phyloP scores from a whole-genome alignment of 495 filamentous ascomycete genomes.

The Polyplosphaeria fusca region DNA sequence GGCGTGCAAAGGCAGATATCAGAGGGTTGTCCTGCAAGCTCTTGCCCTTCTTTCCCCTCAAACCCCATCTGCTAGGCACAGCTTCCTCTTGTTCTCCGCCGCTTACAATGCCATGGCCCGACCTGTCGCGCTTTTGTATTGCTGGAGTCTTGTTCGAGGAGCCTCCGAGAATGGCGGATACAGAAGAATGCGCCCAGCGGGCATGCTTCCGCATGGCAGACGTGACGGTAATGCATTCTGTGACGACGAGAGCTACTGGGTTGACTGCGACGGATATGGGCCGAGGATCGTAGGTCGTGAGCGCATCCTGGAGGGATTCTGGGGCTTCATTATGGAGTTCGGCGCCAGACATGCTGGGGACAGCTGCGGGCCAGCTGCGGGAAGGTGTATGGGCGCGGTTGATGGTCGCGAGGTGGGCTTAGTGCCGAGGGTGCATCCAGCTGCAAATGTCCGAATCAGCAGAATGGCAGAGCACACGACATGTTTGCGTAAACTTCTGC shows the following conservation, averaged over 20 bases:
- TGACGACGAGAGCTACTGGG: slow-evolving; percentile 90
- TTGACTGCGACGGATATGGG: slow-evolving; percentile 77
- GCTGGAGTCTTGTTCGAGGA: slow-evolving; percentile 31
- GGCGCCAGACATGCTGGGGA: slow-evolving; percentile 17
- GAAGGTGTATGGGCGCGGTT: background rate
- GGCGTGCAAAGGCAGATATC: slow-evolving; percentile 87
- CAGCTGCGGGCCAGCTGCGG: background rate
- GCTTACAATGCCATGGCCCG: slow-evolving; percentile 15
- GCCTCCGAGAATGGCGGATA: slow-evolving; percentile 90
- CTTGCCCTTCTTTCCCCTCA: slow-evolving; percentile 94
- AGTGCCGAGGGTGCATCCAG: background rate
- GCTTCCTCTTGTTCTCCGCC: slow-evolving; percentile 43
- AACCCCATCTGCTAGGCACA: slow-evolving; percentile 73
- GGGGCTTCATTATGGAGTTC: background rate
- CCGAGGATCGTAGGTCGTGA: slow-evolving; percentile 7
- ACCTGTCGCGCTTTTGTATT: slow-evolving; percentile 32
- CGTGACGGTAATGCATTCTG: slow-evolving; percentile 98
- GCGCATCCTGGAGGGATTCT: slow-evolving; percentile 14
- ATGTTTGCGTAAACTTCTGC: slow-evolving; percentile 3
- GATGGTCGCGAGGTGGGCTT: slow-evolving; percentile 2
- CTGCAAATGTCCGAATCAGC: slow-evolving; percentile 12
- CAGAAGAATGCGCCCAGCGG: slow-evolving; percentile 93
- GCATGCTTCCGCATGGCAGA: slow-evolving; percentile 98
- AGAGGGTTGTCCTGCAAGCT: slow-evolving; percentile 98
- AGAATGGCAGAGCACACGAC: background rate